Evolutionary conservation across 192 early-diverging fungal genomes (phyloP).

Genomic region (Entomortierella lignicola): DNA sequence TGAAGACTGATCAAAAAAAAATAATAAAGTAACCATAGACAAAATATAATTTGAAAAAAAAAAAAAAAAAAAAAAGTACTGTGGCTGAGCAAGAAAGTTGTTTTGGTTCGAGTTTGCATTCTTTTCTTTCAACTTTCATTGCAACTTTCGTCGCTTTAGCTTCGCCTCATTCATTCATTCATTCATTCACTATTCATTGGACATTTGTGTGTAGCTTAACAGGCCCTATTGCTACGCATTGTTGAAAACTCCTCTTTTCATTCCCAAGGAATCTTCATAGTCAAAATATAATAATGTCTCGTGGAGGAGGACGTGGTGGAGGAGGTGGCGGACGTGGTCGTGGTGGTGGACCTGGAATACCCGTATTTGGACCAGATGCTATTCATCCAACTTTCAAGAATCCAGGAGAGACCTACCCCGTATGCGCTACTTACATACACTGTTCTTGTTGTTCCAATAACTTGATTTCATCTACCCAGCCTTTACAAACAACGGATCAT

Average conservation of each 20-base stretch:
- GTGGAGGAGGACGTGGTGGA: slow-evolving; percentile 48
- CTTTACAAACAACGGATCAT: no score
- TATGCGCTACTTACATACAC: no score
- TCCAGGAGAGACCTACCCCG: slow-evolving; percentile 47
- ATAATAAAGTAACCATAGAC: background rate
- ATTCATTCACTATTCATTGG: background rate
- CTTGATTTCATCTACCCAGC: no score
- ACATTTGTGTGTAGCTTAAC: background rate
- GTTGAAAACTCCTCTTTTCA: background rate
- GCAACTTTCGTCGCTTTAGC: background rate
- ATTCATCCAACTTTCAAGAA: slow-evolving; percentile 51
- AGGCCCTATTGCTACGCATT: background rate
- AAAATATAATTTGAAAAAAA: no score
- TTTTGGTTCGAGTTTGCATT: background rate
- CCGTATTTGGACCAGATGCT: slow-evolving; percentile 45
- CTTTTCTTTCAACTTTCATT: background rate
- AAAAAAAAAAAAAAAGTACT: background rate
- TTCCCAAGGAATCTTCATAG: background rate
- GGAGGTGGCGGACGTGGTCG: slow-evolving; percentile 35
- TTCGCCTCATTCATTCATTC: background rate
- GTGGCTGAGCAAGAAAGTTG: background rate
- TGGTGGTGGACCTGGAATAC: slow-evolving; percentile 25
- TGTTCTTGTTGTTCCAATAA: no score
- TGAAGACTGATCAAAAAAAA: slow-evolving; percentile 16
- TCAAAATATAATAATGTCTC: slow-evolving; percentile 30